phyloP scores from a whole-genome alignment of 805 yeast genomes.

The Zygosaccharomyces siamensis region DNA sequence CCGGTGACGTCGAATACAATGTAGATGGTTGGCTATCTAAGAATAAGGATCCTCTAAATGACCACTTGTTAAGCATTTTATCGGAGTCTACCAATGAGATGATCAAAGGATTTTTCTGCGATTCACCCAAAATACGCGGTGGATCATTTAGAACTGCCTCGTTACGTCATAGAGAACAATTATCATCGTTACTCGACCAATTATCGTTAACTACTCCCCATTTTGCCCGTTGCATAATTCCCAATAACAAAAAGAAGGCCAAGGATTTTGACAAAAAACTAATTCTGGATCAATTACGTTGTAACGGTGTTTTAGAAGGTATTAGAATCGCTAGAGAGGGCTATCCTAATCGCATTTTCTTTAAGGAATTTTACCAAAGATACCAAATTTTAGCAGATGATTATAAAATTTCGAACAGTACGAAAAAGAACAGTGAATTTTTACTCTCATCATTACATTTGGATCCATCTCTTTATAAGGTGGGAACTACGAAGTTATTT shows the following conservation, averaged over 20 bases:
- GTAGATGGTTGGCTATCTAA: conserved; percentile 92
- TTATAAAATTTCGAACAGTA: conserved; percentile 40
- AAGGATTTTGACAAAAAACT: conserved; percentile 65
- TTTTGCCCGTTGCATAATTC: conserved; percentile 92
- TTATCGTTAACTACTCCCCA: conserved; percentile 85
- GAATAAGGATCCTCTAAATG: conserved; percentile 89
- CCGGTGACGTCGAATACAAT: conserved; percentile 92
- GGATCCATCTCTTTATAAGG: conserved; percentile 75
- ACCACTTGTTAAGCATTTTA: conserved; percentile 59
- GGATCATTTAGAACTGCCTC: conserved; percentile 58
- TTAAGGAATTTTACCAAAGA: conserved; percentile 70
- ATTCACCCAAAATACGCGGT: conserved; percentile 21
- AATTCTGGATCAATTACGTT: conserved; percentile 83
- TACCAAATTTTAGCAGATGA: conserved; percentile 64
- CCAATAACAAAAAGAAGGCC: conserved; percentile 72
- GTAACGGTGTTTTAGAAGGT: conserved; percentile 98
- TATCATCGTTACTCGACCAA: conserved; percentile 64
- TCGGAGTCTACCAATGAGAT: conserved; percentile 53
- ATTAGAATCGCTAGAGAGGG: conserved; percentile 96
- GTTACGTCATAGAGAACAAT: conserved; percentile 82
- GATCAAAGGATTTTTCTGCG: conserved; percentile 49
- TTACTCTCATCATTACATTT: conserved; percentile 60
- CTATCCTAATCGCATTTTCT: conserved; percentile 86
- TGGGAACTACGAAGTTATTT: conserved; percentile 90
- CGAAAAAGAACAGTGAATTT: conserved; percentile 64